phyloP scores from a whole-genome alignment of 805 yeast genomes.

The Lachancea meyersii region DNA sequence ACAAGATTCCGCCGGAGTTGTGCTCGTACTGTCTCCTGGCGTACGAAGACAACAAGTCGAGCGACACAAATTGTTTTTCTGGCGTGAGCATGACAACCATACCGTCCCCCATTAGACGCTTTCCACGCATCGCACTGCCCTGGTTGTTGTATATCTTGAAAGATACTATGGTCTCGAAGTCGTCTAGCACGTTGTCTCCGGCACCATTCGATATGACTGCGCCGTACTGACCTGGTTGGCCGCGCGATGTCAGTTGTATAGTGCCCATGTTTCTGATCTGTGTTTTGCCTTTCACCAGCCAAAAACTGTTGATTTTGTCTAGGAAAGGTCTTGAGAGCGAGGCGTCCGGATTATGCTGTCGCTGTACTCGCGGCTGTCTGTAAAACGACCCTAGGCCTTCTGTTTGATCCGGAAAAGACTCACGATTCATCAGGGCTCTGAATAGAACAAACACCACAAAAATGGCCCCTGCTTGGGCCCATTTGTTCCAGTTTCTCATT shows the following conservation, averaged over 20 bases:
- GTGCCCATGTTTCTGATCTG: constrained; percentile 25
- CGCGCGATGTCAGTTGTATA: constrained; percentile 20
- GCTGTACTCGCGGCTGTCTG: constrained; percentile 3
- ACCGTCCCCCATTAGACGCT: constrained; percentile 23
- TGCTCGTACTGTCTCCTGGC: constrained; percentile 25
- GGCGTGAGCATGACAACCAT: constrained; percentile 24
- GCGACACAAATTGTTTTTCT: constrained; percentile 25
- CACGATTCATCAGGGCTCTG: not conserved
- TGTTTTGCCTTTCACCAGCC: constrained; percentile 29
- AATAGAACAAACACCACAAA: constrained; percentile 1
- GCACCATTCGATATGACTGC: constrained; percentile 28
- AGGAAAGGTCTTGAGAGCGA: constrained; percentile 26
- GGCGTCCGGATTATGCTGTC: constrained; percentile 21
- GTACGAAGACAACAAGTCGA: constrained; percentile 22
- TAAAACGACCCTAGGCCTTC: not conserved
- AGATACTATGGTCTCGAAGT: constrained; percentile 24
- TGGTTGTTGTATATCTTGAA: constrained; percentile 14
- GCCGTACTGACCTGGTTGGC: constrained; percentile 19
- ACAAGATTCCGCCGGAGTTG: constrained; percentile 27
- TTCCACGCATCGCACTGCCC: not conserved
- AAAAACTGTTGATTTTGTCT: constrained; percentile 25
- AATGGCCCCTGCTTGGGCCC: constrained; percentile 1
- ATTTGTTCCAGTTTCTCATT: constrained; percentile 5
- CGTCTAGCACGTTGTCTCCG: constrained; percentile 31
- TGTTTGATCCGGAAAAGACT: not conserved